Conservation (phyloP, 495 filamentous ascomycete species). For the Aspergillus nidulans region DNA sequence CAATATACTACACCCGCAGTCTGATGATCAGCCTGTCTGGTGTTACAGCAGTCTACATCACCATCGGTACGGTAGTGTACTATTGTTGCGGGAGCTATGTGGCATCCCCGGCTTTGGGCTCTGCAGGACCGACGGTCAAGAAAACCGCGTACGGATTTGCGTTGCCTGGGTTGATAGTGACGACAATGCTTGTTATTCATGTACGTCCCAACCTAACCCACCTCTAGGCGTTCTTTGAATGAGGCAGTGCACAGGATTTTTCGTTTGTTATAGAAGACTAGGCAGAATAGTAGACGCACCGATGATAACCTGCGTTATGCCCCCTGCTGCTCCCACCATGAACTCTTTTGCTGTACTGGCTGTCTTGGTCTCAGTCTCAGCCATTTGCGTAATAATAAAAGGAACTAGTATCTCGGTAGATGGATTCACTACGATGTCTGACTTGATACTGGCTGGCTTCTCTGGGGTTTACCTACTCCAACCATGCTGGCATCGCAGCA, state of each 20-base stretch:
- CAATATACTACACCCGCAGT: constrained; percentile 54
- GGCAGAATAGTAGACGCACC: constrained; percentile 32
- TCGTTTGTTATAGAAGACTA: constrained; percentile 42
- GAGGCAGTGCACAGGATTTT: too few relatives aligned
- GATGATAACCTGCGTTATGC: constrained; percentile 77
- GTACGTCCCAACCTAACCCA: constrained; percentile 16
- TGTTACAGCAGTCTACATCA: constrained; percentile 58
- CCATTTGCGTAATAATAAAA: too few relatives aligned
- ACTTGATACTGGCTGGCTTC: not conserved
- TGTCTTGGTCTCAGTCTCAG: not conserved
- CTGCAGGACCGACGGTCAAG: constrained; percentile 55
- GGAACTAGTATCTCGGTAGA: too few relatives aligned
- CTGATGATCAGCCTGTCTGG: constrained; percentile 43
- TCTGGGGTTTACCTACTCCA: not conserved
- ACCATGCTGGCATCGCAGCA: not conserved
- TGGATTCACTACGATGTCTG: too few relatives aligned
- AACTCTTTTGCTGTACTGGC: constrained; percentile 57
- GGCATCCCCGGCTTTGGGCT: constrained; percentile 63
- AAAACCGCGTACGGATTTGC: constrained; percentile 73
- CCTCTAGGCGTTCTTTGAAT: too few relatives aligned
- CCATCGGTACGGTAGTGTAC: constrained; percentile 65
- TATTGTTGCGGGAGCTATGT: constrained; percentile 65
- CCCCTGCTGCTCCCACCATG: constrained; percentile 74
- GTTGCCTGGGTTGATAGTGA: constrained; percentile 49
- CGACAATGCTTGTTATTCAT: constrained; percentile 27